Base-by-base conservation (phyloP, 768 basidiomycete species). In the Boletus rubroflammeus region DNA sequence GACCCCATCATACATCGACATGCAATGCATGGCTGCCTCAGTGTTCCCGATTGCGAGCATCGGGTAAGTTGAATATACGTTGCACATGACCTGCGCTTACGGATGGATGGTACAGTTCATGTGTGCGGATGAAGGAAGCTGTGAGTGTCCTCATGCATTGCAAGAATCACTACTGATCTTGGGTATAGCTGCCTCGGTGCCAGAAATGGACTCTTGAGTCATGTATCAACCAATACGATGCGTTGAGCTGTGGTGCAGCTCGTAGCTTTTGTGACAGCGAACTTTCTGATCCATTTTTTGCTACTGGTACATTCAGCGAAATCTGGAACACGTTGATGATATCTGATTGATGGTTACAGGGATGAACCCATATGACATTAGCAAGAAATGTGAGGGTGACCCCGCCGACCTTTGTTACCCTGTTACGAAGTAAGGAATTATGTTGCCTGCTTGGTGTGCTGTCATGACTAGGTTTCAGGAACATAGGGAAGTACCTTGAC, bases 341-440 rank as follows among this genome's bases (percentile, higher is more conserved):
- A 42, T 5, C 40, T 55, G 31, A 53, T 41, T n/a, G 4, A 17
- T 26, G n/a, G 14, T 36, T 38, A 11, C 47, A 76, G 76, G 74
- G 14, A 70, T 72, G 66, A 84, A 84, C 63, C 81, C 80, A 1
- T 90, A 92, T 63, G 88, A 92, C 62, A 79, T 92, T 47, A 84
- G 79, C 62, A 78, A 78, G 62, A 68, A 73, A 31, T 89, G 86
- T 53, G 77, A 79, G 57, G 78, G 83, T 53, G 28, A 66, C 79
- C 10, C 59, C 48, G 77, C 76, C 3, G 75, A 74, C 0, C 75
- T 85, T 11, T 88, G 86, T 66, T 88, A 57, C 23, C 38, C 83
- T 2, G 72, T 81, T 17, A 83, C 75, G 8, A 69, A 63, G 78
- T 78, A 54, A 47, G 66, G 38, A 8, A 21, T 17, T 29, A 6